Conservation (phyloP, 768 basidiomycete species). For the Lentinula aciculospora region DNA sequence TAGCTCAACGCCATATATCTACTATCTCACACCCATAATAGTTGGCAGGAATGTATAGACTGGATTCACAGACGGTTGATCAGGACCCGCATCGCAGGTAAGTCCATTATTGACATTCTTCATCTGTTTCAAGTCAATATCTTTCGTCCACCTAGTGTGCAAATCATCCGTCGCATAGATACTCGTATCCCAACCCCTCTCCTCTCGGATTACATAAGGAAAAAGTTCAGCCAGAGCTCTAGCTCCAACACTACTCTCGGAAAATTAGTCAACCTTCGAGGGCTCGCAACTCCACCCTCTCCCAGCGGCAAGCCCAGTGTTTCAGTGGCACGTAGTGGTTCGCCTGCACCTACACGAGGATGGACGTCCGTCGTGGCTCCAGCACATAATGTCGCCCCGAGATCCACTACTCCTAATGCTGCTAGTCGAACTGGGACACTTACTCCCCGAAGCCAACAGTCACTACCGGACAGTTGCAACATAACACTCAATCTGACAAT, state of each 20-base stretch:
- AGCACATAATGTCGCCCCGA: not conserved
- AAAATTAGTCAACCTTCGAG: slow-evolving; percentile 53
- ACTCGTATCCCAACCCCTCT: slow-evolving; percentile 71
- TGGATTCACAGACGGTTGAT: slow-evolving; percentile 85
- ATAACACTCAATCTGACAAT: not conserved
- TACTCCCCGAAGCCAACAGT: slow-evolving; percentile 13
- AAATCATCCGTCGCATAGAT: slow-evolving; percentile 77
- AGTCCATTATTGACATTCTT: slow-evolving; percentile 1
- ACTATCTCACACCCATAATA: no score
- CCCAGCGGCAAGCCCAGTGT: slow-evolving; percentile 5
- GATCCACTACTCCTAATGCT: not conserved
- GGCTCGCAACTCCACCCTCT: slow-evolving; percentile 7
- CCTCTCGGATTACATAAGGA: slow-evolving; percentile 45
- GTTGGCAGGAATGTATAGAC: slow-evolving; percentile 75
- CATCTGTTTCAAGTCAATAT: not conserved
- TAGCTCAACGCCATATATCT: not conserved
- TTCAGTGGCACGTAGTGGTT: slow-evolving; percentile 7
- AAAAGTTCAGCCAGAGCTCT: slow-evolving; percentile 15
- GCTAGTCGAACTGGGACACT: not conserved
- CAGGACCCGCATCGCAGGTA: slow-evolving; percentile 80
- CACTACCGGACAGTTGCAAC: not conserved
- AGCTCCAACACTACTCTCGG: slow-evolving; percentile 38
- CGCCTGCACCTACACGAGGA: not conserved
- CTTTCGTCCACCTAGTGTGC: slow-evolving; percentile 44
- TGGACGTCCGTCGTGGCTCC: slow-evolving; percentile 1